A percentile compares a stretch with the other conserved stretches of the same genome.
phyloP scores from a whole-genome alignment of 495 filamentous ascomycete species.

The Baudoinia panamericana region DNA sequence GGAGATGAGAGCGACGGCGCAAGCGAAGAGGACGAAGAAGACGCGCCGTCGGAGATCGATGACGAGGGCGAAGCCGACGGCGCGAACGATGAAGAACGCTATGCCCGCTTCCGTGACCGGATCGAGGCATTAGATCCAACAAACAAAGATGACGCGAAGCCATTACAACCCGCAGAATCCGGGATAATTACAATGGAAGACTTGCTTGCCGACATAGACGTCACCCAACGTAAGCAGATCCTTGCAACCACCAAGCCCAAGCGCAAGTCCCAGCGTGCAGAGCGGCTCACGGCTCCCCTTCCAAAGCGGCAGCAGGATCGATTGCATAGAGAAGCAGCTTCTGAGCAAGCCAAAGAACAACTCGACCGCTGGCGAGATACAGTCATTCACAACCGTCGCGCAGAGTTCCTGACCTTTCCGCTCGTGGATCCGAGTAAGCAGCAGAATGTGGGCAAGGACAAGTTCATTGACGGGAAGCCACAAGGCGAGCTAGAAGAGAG shows the following conservation, averaged over 20 bases:
- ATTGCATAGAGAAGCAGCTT: slow-evolving; percentile 71
- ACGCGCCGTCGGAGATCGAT: slow-evolving; percentile 23
- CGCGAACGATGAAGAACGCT: slow-evolving; percentile 42
- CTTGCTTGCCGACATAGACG: slow-evolving; percentile 61
- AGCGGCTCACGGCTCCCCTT: slow-evolving; percentile 59
- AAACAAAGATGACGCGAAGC: not conserved
- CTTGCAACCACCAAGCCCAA: slow-evolving; percentile 45
- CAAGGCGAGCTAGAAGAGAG: slow-evolving; percentile 69
- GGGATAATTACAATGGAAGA: slow-evolving; percentile 55
- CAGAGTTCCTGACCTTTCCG: slow-evolving; percentile 87
- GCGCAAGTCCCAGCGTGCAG: slow-evolving; percentile 38
- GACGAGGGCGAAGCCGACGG: slow-evolving; percentile 46
- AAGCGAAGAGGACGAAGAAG: slow-evolving; percentile 37
- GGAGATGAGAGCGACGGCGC: slow-evolving; percentile 21
- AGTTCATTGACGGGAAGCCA: slow-evolving; percentile 44
- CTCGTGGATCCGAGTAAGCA: slow-evolving; percentile 53
- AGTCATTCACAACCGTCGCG: slow-evolving; percentile 81
- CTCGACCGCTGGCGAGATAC: slow-evolving; percentile 86
- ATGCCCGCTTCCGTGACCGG: slow-evolving; percentile 53
- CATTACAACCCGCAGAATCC: not conserved
- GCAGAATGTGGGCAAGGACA: slow-evolving; percentile 35
- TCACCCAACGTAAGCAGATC: slow-evolving; percentile 61
- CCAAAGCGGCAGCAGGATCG: slow-evolving; percentile 82
- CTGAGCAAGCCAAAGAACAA: slow-evolving; percentile 81
- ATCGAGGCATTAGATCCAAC: slow-evolving; percentile 52